A percentile compares a stretch with the other conserved stretches of the same genome.
phyloP scores from a whole-genome alignment of 768 basidiomycete species.

The Trametes cubensis region DNA sequence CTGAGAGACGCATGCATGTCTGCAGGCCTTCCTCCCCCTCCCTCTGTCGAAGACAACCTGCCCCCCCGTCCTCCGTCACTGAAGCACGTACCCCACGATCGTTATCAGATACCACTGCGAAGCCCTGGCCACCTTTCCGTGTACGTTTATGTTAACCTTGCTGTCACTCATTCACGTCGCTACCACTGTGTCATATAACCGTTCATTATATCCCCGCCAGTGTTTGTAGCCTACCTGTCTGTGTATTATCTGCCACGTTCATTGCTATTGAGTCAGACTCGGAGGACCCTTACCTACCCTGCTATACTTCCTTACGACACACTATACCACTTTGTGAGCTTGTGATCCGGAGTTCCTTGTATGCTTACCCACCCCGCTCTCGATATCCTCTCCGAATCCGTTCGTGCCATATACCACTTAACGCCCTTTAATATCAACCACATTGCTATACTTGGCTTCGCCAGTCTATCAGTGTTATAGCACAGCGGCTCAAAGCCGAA shows the following conservation, averaged over 20 bases:
- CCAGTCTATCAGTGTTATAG: too few relatives aligned
- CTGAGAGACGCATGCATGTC: conserved; percentile 31
- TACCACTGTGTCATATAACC: background rate
- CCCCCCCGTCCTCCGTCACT: conserved; percentile 26
- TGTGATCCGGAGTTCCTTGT: conserved; percentile 1
- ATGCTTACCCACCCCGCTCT: conserved; percentile 11
- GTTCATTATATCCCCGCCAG: conserved; percentile 1
- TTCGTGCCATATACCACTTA: conserved; percentile 1
- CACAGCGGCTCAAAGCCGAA: background rate
- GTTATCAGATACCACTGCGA: conserved; percentile 1
- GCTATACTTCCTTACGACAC: background rate
- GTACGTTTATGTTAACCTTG: conserved; percentile 7
- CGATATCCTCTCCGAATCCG: conserved; percentile 5
- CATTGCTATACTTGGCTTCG: background rate
- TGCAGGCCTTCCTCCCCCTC: conserved; percentile 30
- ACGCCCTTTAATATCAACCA: conserved; percentile 4
- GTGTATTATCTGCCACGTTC: conserved; percentile 18
- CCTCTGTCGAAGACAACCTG: conserved; percentile 24
- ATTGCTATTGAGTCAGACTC: conserved; percentile 9
- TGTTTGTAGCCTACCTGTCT: conserved; percentile 21
- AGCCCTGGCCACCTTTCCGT: background rate
- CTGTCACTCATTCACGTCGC: conserved; percentile 4
- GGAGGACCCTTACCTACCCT: conserved; percentile 3
- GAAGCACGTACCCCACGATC: conserved; percentile 2
- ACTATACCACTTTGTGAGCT: conserved; percentile 8